Conservation (phyloP, 1,139 yeast genomes). For the Hyphopichia khmerensis region DNA sequence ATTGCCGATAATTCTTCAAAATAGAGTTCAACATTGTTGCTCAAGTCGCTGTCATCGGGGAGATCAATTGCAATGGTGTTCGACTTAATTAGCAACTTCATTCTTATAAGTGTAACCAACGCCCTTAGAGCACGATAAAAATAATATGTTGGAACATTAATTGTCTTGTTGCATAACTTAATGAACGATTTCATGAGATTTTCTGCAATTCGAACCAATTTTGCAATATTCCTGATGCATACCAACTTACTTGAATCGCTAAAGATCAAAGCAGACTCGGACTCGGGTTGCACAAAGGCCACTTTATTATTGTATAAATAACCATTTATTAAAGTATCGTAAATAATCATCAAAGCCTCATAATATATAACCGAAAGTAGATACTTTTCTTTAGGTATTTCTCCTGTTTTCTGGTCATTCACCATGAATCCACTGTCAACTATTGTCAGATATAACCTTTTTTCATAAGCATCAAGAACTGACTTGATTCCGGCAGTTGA, state of each 20-base stretch:
- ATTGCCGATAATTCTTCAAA: constrained; percentile 28
- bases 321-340: constrained; percentile 45
- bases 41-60: constrained; percentile 11
- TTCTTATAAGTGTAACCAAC: constrained; percentile 45
- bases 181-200: constrained; percentile 46
- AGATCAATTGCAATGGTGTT: constrained; percentile 18
- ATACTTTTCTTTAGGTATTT: constrained; percentile 28
- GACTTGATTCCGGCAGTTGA: constrained; percentile 12
- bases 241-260: constrained; percentile 5
- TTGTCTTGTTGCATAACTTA: constrained; percentile 31
- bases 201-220: constrained; percentile 43
- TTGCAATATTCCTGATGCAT: constrained; percentile 35
- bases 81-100: constrained; percentile 43
- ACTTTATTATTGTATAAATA: constrained; percentile 13
- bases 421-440: constrained; percentile 30
- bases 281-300: constrained; percentile 7
- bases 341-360: constrained; percentile 47
- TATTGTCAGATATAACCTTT: constrained; percentile 17
- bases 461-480: constrained; percentile 21
- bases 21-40: constrained; percentile 33
- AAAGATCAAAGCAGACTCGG: constrained; percentile 5
- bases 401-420: constrained; percentile 5
- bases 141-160: constrained; percentile 51
- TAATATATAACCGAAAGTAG: constrained; percentile 40
- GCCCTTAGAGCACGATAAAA: constrained; percentile 59